These are phyloP conservation scores for Vitis cinerea DNA, from an alignment of 164 flowering plant genomes.

Conservation along the genomic window DNA sequence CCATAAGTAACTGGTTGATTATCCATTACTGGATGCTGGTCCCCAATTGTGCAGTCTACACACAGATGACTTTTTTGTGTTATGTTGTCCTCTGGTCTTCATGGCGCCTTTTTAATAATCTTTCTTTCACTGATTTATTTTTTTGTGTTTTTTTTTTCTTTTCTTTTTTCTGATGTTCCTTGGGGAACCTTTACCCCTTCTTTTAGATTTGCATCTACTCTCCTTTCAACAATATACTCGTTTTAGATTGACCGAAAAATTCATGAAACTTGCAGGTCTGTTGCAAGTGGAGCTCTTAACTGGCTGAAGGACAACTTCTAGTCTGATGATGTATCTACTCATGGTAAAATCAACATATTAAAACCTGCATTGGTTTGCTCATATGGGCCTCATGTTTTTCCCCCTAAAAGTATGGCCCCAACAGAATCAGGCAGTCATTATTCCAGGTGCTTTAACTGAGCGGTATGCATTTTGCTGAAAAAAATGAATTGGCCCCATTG, in stretches of 20 bases:
- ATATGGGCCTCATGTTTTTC: neutral
- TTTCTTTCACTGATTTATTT: neutral
- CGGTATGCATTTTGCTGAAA: neutral
- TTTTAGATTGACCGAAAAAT: neutral
- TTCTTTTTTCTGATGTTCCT: neutral
- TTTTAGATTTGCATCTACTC: neutral
- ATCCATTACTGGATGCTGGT: no score
- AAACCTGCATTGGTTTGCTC: no score
- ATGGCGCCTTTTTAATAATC: no score
- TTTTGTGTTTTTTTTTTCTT: no score
- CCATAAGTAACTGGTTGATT: no score
- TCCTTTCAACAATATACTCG: neutral
- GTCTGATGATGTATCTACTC: conserved; percentile 3
- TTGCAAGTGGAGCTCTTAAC: conserved; percentile 74
- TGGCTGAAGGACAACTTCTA: conserved; percentile 86
- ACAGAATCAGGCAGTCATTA: conserved; percentile 2
- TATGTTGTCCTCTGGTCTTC: no score
- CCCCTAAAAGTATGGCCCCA: neutral
- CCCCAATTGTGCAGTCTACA: no score
- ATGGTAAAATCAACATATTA: neutral
- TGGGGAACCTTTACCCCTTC: neutral
- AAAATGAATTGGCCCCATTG: neutral
- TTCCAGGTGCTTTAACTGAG: neutral
- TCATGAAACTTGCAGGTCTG: conserved; percentile 56
- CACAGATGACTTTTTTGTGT: no score